These are phyloP conservation scores for Rhizophagus sp. DNA, from an alignment of 192 early-diverging fungal genomes.

Conservation along the genomic window DNA sequence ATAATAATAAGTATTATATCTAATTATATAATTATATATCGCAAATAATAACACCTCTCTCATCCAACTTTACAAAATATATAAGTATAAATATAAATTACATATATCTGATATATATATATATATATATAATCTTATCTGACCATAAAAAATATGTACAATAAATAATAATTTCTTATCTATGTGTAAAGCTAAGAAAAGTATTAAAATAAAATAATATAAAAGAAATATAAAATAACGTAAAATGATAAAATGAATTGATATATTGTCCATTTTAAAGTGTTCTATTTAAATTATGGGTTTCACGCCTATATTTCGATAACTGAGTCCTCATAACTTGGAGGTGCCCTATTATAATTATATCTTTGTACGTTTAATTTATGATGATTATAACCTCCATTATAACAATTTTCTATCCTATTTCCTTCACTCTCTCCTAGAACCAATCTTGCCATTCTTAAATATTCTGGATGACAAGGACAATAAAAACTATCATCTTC, in stretches of 20 bases:
- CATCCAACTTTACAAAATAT: no score
- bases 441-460: constrained; percentile 11
- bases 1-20: no score
- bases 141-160: no score
- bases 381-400: background rate
- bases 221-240: no score
- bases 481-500: constrained; percentile 25
- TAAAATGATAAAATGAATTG: background rate
- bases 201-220: no score
- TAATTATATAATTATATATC: no score
- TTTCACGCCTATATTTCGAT: background rate
- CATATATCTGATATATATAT: no score
- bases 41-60: no score
- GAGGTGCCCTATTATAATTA: background rate
- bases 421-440: background rate
- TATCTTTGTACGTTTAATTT: background rate
- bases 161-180: no score
- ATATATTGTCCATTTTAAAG: background rate
- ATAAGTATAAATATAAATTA: no score
- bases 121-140: no score
- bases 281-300: background rate
- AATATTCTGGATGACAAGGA: constrained; percentile 25
- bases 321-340: constrained; percentile 14
- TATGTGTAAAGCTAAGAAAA: no score
- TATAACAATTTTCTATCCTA: background rate